Conservation (phyloP, 1,284 basidiomycete species). For the Heliocybe sulcata region DNA sequence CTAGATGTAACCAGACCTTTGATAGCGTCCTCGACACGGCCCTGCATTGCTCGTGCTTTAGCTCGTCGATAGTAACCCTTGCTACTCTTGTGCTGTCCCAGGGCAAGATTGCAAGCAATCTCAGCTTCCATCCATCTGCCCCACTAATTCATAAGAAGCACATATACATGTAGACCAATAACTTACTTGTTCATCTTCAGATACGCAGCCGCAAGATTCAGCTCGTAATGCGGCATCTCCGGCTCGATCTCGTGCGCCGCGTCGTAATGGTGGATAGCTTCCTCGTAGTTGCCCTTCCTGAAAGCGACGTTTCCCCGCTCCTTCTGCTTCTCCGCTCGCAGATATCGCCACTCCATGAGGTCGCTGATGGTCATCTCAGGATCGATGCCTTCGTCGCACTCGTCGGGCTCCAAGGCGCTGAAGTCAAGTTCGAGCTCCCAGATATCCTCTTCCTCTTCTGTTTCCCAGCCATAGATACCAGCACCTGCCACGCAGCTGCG, state of each 20-base stretch:
- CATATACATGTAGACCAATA: conserved; percentile 8
- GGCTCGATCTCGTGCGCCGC: conserved; percentile 54
- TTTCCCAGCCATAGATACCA: conserved; percentile 61
- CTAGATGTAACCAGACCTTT: conserved; percentile 31
- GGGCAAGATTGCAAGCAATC: conserved; percentile 52
- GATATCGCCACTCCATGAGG: conserved; percentile 62
- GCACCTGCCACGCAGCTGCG: conserved; percentile 37
- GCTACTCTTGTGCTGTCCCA: conserved; percentile 53
- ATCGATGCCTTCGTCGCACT: conserved; percentile 29
- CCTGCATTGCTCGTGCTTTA: conserved; percentile 53
- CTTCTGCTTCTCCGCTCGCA: conserved; percentile 60
- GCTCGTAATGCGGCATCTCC: conserved; percentile 63
- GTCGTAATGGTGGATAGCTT: conserved; percentile 50
- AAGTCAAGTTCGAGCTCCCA: conserved; percentile 66
- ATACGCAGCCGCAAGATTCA: conserved; percentile 65
- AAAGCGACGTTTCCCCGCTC: conserved; percentile 64
- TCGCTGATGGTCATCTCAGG: conserved; percentile 59
- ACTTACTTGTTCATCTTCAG: conserved; percentile 57
- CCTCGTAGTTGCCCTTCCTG: conserved; percentile 46
- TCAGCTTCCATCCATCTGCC: conserved; percentile 62
- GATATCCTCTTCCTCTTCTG: conserved; percentile 62
- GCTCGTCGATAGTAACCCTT: conserved; percentile 63
- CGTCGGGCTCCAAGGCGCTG: conserved; percentile 41
- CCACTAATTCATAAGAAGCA: neutral
- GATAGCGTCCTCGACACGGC: conserved; percentile 49